Conservation (phyloP, 495 filamentous ascomycete genomes). For the Trichodelitschia bisporula region DNA sequence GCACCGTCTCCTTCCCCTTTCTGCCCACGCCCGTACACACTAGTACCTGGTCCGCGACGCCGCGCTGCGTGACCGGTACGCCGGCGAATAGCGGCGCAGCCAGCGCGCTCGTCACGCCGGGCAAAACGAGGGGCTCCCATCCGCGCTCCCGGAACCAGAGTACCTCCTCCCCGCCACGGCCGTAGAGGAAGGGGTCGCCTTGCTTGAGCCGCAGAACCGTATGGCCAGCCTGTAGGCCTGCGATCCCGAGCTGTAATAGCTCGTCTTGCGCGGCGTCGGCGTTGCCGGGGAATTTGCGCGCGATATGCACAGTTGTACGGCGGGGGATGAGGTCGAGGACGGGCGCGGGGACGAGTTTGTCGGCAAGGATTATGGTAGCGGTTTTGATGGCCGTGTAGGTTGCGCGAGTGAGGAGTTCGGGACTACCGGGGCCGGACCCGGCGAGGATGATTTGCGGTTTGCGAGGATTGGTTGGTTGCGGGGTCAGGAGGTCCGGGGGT, state of each 20-base stretch:
- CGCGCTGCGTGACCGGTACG: constrained; percentile 71
- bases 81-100: constrained; percentile 69
- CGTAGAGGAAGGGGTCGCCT: constrained; percentile 90
- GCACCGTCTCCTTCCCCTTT: constrained; percentile 60
- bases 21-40: constrained; percentile 88
- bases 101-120: constrained; percentile 73
- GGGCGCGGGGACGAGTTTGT: constrained; percentile 80
- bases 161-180: constrained; percentile 77
- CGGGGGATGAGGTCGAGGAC: constrained; percentile 79
- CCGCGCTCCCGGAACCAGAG: constrained; percentile 60
- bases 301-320: constrained; percentile 71
- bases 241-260: constrained; percentile 55
- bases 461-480: constrained; percentile 4
- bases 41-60: constrained; percentile 75
- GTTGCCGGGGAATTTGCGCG: constrained; percentile 92
- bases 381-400: constrained; percentile 63
- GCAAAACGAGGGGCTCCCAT: constrained; percentile 46
- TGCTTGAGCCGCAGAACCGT: constrained; percentile 81
- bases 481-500: constrained; percentile 6
- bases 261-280: constrained; percentile 85
- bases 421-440: constrained; percentile 82
- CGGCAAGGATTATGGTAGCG: constrained; percentile 75
- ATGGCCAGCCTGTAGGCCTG: constrained; percentile 42
- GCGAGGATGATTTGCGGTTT: constrained; percentile 61
- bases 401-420: constrained; percentile 70